Evolutionary conservation across 1,284 basidiomycete species (phyloP).

Genomic region (Amylostereum areolatum): DNA sequence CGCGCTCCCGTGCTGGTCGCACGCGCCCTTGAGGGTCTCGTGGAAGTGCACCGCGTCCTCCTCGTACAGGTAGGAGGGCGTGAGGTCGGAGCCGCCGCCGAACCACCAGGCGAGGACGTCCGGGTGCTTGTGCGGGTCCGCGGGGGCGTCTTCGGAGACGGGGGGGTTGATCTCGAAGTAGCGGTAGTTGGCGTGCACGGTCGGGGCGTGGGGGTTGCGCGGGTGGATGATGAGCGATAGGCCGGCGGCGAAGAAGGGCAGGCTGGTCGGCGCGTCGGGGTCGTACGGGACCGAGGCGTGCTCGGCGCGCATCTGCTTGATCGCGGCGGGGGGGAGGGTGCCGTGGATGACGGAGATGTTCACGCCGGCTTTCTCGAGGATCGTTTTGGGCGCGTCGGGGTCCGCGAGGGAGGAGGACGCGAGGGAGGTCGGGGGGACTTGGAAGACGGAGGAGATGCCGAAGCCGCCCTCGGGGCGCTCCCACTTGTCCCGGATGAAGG

Average conservation of each 20-base stretch:
- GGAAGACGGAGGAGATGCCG: slow-evolving; percentile 86
- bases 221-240: slow-evolving; percentile 93
- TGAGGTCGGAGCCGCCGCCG: slow-evolving; percentile 94
- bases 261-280: slow-evolving; percentile 47
- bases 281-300: slow-evolving; percentile 74
- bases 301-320: slow-evolving; percentile 92
- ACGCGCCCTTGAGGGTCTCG: slow-evolving; percentile 68
- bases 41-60: slow-evolving; percentile 92
- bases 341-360: slow-evolving; percentile 95
- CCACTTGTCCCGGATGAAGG: slow-evolving; percentile 89
- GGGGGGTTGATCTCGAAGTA: slow-evolving; percentile 89
- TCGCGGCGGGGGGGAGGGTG: slow-evolving; percentile 79
- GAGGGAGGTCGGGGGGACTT: slow-evolving; percentile 40
- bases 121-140: slow-evolving; percentile 9
- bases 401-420: slow-evolving; percentile 16
- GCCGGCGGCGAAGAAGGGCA: slow-evolving; percentile 94
- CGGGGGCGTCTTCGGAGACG: slow-evolving; percentile 26
- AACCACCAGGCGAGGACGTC: slow-evolving; percentile 95
- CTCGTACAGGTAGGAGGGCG: slow-evolving; percentile 88
- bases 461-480: slow-evolving; percentile 78
- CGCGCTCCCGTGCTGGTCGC: slow-evolving; percentile 64
- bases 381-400: slow-evolving; percentile 31
- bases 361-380: slow-evolving; percentile 96
- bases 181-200: slow-evolving; percentile 96
- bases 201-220: slow-evolving; percentile 85